Percentiles rank a stretch among this genome's conserved stretches.
These are phyloP conservation scores for Leccinum laetum DNA, from an alignment of 1,284 basidiomycete genomes.

Conservation along the genomic window DNA sequence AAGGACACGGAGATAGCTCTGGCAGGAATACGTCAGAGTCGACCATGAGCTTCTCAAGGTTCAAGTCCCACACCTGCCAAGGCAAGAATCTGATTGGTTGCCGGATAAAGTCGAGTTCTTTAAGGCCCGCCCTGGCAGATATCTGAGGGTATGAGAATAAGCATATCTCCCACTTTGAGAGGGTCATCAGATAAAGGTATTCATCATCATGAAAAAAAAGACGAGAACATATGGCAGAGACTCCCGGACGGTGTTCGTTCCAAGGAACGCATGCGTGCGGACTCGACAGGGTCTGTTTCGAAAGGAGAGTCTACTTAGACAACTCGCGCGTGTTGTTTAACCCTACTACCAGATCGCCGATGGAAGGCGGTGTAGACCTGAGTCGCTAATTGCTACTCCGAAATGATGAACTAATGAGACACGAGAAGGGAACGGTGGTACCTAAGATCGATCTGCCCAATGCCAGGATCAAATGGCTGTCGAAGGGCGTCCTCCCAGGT, in stretches of 20 bases:
- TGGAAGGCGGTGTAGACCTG: constrained; percentile 27
- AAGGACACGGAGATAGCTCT: too few species aligned
- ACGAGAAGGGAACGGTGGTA: constrained; percentile 6
- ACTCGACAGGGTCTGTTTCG: constrained; percentile 14
- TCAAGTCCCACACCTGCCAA: constrained; percentile 60
- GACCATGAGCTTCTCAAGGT: constrained; percentile 44
- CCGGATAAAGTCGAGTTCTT: constrained; percentile 59
- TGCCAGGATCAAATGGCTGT: constrained; percentile 30
- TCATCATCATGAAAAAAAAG: too few species aligned
- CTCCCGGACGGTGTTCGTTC: constrained; percentile 31
- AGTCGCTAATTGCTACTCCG: constrained; percentile 24
- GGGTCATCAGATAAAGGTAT: constrained; percentile 6
- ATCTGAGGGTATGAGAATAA: constrained; percentile 64
- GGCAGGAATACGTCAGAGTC: constrained; percentile 37
- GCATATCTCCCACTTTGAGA: constrained; percentile 40
- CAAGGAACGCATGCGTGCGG: constrained; percentile 26
- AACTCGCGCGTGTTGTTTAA: constrained; percentile 33
- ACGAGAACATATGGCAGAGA: constrained; percentile 17
- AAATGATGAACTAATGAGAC: constrained; percentile 11
- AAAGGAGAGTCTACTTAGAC: constrained; percentile 27
- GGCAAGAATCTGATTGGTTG: constrained; percentile 65
- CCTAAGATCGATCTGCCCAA: constrained; percentile 34
- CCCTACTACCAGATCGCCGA: constrained; percentile 20
- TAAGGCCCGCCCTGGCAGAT: constrained; percentile 51
- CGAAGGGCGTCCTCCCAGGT: constrained; percentile 31